Evolutionary conservation across 1,284 basidiomycete genomes (phyloP), one percentile per base, ranked within the genome.

Genomic region (Malassezia caprae): DNA sequence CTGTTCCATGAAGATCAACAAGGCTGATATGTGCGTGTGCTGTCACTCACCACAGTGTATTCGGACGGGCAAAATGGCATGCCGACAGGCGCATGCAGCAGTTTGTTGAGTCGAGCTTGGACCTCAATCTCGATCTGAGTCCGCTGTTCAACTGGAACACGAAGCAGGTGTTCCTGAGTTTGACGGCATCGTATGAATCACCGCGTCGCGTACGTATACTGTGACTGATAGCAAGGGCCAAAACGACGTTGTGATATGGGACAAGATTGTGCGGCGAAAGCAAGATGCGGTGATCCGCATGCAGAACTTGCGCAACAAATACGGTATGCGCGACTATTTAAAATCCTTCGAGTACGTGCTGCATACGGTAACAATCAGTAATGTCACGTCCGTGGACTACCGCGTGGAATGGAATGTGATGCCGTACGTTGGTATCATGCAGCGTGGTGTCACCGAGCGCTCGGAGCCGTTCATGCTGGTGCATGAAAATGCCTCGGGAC

Each of bases 61-160:
- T 48, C 17, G 64, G 60, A 3, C 26, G 43, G 27, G 62, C 61
- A 6, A 46, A 48, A 24, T 71, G 63, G 62, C 69, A 67, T 45
- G 49, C 60, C 48, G 69, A 69, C 46, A 53, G 63, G 10, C 58
- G 59, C 44, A 48, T 55, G 17, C 73, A 72, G 45, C 67, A 69
- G 40, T 69, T 64, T 59, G 43, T 65, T 31, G 50, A 64, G 53
- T 60, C 64, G 12, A 39, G 45, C 11, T 51, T 66, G 44, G 59
- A 65, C 47, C 51, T 63, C 28, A 58, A 53, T 24, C 58, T 67
- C 86, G 89, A 93, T 76, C 77, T 91, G 12, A 78, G 80, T 11
- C 81, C 87, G 3, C 78, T 93, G 17, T 93, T 91, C 77, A 80
- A 88, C 73, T 93, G 89, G 88, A 93, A 93, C 74, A 93, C 89